phyloP scores from a whole-genome alignment of 2,329 filamentous ascomycete genomes.

The Amesomyces nigricolor region DNA sequence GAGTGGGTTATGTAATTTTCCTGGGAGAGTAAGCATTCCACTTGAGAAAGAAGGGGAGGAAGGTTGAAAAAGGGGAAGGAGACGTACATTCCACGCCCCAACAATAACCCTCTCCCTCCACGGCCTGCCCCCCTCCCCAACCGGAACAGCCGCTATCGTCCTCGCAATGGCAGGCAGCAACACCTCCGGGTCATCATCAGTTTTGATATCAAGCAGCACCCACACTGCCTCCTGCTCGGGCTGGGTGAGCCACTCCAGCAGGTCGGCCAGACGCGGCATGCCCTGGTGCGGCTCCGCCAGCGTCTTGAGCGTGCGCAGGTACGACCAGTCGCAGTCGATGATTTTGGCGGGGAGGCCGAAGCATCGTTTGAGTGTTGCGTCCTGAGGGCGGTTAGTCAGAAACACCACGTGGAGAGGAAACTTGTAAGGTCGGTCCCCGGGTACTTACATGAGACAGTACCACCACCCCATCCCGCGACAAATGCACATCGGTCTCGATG shows the following conservation, averaged over 20 bases:
- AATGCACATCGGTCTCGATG: constrained; percentile 82
- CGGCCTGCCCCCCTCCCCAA: constrained; percentile 34
- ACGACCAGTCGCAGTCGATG: constrained; percentile 69
- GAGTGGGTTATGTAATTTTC: constrained; percentile 63
- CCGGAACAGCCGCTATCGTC: constrained; percentile 51
- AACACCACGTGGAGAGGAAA: background rate
- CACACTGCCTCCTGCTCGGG: constrained; percentile 64
- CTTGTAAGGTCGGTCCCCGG: background rate
- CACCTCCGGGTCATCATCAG: constrained; percentile 62
- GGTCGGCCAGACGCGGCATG: constrained; percentile 69
- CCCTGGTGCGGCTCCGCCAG: constrained; percentile 59
- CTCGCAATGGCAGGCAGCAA: constrained; percentile 65
- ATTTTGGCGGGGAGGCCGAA: constrained; percentile 71
- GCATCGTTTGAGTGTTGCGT: constrained; percentile 71
- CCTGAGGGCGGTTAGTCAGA: constrained; percentile 40
- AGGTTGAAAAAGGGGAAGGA: background rate
- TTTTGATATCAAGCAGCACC: constrained; percentile 85
- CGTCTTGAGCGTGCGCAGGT: constrained; percentile 64
- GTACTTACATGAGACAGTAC: constrained; percentile 70
- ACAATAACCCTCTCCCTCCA: constrained; percentile 73
- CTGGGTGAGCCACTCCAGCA: constrained; percentile 64
- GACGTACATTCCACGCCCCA: constrained; percentile 70
- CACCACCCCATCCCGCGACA: constrained; percentile 76
- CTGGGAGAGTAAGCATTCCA: constrained; percentile 29
- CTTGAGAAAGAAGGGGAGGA: background rate